Evolutionary conservation across 805 yeast species (phyloP).

Genomic region (Candida boleticola): DNA sequence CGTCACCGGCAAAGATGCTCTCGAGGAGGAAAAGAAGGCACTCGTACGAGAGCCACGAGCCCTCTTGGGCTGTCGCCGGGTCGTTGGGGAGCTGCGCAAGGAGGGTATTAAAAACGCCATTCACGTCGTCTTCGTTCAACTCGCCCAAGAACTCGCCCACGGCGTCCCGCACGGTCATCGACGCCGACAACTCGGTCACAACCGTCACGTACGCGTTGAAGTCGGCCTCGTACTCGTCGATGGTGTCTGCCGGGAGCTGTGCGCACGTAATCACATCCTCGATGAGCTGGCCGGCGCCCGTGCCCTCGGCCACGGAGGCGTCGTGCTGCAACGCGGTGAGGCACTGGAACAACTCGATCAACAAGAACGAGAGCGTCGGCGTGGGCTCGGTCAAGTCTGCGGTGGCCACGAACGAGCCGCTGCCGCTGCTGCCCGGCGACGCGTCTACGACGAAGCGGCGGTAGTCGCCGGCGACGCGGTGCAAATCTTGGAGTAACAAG

Average conservation of each 20-base stretch:
- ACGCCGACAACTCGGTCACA: constrained; percentile 64
- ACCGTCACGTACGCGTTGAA: constrained; percentile 69
- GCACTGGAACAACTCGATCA: constrained; percentile 32
- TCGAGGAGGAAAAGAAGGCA: constrained; percentile 40
- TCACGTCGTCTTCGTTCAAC: constrained; percentile 41
- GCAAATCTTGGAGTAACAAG: constrained; percentile 23
- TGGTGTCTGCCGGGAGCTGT: constrained; percentile 39
- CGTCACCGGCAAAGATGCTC: constrained; percentile 41
- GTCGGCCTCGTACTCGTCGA: constrained; percentile 55
- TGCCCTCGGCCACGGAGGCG: constrained; percentile 16
- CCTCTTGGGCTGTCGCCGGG: constrained; percentile 12
- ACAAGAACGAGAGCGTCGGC: constrained; percentile 15
- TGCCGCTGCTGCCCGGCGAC: constrained; percentile 5
- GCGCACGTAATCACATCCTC: constrained; percentile 37
- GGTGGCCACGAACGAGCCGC: constrained; percentile 6
- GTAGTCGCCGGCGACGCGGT: constrained; percentile 12
- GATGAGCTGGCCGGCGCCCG: constrained; percentile 19
- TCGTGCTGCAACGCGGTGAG: constrained; percentile 29
- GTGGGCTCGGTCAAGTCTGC: constrained; percentile 19
- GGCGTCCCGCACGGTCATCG: constrained; percentile 55
- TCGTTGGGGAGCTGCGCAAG: constrained; percentile 6
- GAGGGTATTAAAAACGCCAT: constrained; percentile 7
- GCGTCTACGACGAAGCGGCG: constrained; percentile 9
- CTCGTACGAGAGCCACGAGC: constrained; percentile 36
- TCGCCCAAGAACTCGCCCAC: constrained; percentile 56